phyloP scores from a whole-genome alignment of 805 yeast genomes.

The Starmerella roubikii region DNA sequence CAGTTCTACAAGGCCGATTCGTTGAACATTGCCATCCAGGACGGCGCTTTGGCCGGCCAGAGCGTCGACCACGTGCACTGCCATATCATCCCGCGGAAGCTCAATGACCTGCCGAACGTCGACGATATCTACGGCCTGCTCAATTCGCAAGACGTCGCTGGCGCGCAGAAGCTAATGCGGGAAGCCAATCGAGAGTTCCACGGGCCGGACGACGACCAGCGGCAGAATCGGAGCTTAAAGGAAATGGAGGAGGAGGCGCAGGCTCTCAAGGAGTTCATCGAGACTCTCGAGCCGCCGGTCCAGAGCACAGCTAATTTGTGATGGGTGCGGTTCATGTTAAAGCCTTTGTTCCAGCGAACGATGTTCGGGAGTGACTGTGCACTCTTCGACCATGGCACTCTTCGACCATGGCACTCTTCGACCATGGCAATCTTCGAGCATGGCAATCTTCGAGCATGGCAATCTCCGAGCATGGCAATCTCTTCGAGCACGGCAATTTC shows the following conservation, averaged over 20 bases:
- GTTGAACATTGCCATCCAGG: slow-evolving; percentile 84
- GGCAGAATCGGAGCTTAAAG: slow-evolving; percentile 44
- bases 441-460: too few species aligned
- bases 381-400: too few species aligned
- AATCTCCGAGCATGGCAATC: too few species aligned
- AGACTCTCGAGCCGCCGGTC: too few species aligned
- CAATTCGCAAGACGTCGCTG: slow-evolving; percentile 42
- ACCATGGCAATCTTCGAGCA: too few species aligned
- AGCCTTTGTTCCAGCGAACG: too few species aligned
- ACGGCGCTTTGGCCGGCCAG: slow-evolving; percentile 93
- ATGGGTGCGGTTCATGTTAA: too few species aligned
- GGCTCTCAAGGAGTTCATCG: too few species aligned
- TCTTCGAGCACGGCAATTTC: too few species aligned
- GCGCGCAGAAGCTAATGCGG: slow-evolving; percentile 24
- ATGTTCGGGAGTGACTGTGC: too few species aligned
- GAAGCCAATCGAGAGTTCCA: slow-evolving; percentile 21
- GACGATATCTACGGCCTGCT: slow-evolving; percentile 62
- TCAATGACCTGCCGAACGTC: slow-evolving; percentile 45
- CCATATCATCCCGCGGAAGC: slow-evolving; percentile 73
- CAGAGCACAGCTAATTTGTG: too few species aligned
- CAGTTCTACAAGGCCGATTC: slow-evolving; percentile 64
- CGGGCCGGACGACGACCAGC: slow-evolving; percentile 34
- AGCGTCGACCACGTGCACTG: slow-evolving; percentile 92
- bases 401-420: too few species aligned
- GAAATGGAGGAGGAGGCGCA: slow-evolving; percentile 65